Base-by-base conservation (phyloP, 352 stramenopile genomes). In the Globisporangium splendens region DNA sequence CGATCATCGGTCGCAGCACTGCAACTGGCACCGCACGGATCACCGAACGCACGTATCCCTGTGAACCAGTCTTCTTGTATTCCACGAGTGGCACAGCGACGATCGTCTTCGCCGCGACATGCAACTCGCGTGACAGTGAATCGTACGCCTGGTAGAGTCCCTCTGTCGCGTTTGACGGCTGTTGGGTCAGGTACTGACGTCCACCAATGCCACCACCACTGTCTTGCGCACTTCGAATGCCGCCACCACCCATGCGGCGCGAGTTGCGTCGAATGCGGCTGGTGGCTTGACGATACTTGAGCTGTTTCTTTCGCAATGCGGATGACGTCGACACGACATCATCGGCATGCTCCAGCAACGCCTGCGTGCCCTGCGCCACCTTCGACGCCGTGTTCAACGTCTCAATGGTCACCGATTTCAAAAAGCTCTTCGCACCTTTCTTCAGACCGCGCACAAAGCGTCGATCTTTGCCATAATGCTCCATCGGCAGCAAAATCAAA, bases 31-130 rank as follows among this genome's bases (percentile, higher is more conserved):
- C 86, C 0, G 86, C 86, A n/a, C 86, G 83, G 48, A 96, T 96
- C 38, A 96, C 85, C 15, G 83, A 93, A 4, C 86, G 79, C 54
- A 94, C 86, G 65, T 94, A 96, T 22, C 86, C 86, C 48, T 93
- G 81, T 8, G 86, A 93, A n/a, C 86, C 86, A 28, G 86, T 95
- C 61, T 91, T 91, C 70, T 93, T 91, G 75, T 96, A 96, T 72
- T 96, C 86, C 33, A 96, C 81, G n/a, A 96, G 70, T 17, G 86
- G 86, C 22, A 96, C 83, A 0, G 86, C 86, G 48, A 96, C 86
- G 50, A 96, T 96, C 15, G 85, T 96, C 70, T 96, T 94, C 12
- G 85, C 85, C 8, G 84, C 86, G 11, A 90, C 70, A 52, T 96
- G 86, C 55, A 96, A 58, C 62, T 95, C 86, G 8, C 86, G 75